A percentile compares a stretch with the other conserved stretches of the same genome.
phyloP scores from a whole-genome alignment of 1,139 yeast species.

The Trichomonascaceae sp. region DNA sequence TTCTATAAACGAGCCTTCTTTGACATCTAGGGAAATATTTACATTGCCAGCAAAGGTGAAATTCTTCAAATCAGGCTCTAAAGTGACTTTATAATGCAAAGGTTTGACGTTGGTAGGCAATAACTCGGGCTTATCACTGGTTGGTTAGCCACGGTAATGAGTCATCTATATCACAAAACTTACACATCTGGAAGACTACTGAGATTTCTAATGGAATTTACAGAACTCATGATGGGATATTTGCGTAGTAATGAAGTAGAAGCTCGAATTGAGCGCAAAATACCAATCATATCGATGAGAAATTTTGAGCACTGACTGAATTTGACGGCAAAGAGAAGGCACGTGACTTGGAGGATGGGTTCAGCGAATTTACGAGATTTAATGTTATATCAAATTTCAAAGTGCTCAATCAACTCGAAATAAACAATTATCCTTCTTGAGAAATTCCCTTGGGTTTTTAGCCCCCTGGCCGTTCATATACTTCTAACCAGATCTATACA shows the following conservation, averaged over 20 bases:
- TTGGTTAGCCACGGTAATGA: background rate
- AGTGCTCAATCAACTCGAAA: too few species aligned
- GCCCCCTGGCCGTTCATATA: too few species aligned
- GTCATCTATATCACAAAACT: background rate
- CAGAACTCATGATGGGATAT: background rate
- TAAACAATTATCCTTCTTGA: too few species aligned
- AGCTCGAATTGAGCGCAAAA: background rate
- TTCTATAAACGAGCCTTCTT: slow-evolving; percentile 26
- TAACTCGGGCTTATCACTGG: slow-evolving; percentile 33
- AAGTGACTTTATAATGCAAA: slow-evolving; percentile 57
- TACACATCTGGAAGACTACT: background rate
- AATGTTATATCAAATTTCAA: too few species aligned
- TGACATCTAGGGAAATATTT: slow-evolving; percentile 39
- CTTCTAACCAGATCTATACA: too few species aligned
- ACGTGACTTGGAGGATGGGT: too few species aligned
- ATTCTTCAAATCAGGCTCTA: slow-evolving; percentile 67
- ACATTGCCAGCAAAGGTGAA: slow-evolving; percentile 53
- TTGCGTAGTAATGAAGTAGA: background rate
- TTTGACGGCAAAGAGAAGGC: too few species aligned
- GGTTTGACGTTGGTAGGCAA: slow-evolving; percentile 72
- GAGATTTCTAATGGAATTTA: background rate
- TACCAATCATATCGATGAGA: background rate
- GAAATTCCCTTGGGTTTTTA: too few species aligned
- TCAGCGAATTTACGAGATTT: too few species aligned
- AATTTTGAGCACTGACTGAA: background rate